Base-by-base conservation (phyloP, 2,329 filamentous ascomycete genomes). In the Paecilomyces fulvus region DNA sequence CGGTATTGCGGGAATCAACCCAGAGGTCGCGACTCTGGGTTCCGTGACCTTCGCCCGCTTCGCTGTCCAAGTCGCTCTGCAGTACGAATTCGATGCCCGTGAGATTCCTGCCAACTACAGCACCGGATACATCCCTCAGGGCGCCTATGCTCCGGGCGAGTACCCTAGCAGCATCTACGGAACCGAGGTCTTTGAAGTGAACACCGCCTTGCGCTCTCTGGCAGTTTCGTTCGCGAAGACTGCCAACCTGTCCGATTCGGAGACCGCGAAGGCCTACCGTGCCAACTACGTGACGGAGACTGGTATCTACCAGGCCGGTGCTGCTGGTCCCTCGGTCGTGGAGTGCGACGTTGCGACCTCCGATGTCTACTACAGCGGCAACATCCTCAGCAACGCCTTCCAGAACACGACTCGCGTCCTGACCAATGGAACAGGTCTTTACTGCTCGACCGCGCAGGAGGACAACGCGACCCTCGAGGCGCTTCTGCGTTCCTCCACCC, bases 1-100 rank as follows among this genome's bases (percentile, higher is more conserved):
- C 1, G 88, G 88, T 2, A 90, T 92, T 59, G 87, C 84, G 1
- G 88, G 88, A n/a, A 78, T 89, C 49, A 90, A 83, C 68, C 88
- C 88, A 0, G 81, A 85, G 59, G 72, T 83, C 25, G 83, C 80
- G 21, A 89, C 87, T 0, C 77, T 88, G 3, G 83, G 81, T 49
- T 80, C 81, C 46, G 86, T 89, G 0, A 85, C 85, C 1, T 82
- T 92, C 55, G 81, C 84, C 37, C 80, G 82, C 21, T 92, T 84
- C 65, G 82, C 86, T 0, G 80, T 91, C 4, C 88, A 91, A 66
- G 86, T 90, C 2, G 87, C 84, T 0, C 75, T 90, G 54, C 87
- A 91, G 69, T 88, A 90, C 61, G 88, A 91, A 70, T 82, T 91
- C 59, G 87, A 90, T 63, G 74, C 81, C 1, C 81, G 87, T 31